These are phyloP conservation scores for Astragalus membranaceus DNA, from an alignment of 306 rosid species.

Conservation along the genomic window DNA sequence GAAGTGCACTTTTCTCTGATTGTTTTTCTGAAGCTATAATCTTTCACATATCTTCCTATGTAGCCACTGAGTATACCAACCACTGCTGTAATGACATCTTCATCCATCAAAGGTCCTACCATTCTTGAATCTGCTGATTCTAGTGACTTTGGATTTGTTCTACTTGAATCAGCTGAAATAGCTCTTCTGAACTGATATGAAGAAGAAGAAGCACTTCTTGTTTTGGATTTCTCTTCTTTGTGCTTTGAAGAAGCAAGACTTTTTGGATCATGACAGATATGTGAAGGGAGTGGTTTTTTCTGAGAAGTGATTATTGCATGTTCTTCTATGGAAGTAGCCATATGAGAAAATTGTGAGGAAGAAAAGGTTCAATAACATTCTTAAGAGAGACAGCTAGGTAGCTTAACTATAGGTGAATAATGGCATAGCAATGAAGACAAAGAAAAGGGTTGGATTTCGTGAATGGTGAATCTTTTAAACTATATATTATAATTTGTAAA, in stretches of 20 bases:
- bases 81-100: constrained; percentile 49
- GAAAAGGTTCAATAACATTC: constrained; percentile 31
- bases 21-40: constrained; percentile 41
- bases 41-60: constrained; percentile 60
- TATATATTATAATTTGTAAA: neutral
- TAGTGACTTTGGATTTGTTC: constrained; percentile 35
- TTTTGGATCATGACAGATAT: constrained; percentile 50
- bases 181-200: constrained; percentile 32
- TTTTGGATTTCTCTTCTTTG: constrained; percentile 13
- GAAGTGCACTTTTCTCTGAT: constrained; percentile 42
- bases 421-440: constrained; percentile 26
- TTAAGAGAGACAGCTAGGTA: constrained; percentile 26
- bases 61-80: constrained; percentile 67
- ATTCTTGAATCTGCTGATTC: constrained; percentile 30
- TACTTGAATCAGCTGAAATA: constrained; percentile 34
- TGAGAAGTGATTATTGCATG: neutral
- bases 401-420: constrained; percentile 3
- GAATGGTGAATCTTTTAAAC: constrained; percentile 18
- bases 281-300: constrained; percentile 32
- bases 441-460: constrained; percentile 24
- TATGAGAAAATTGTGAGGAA: constrained; percentile 23
- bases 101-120: constrained; percentile 45
- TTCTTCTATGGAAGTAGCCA: constrained; percentile 47
- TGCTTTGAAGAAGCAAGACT: constrained; percentile 26
- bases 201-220: constrained; percentile 32